Evolutionary conservation across 2,329 filamentous ascomycete genomes (phyloP), one percentile per base, ranked within the genome.

Genomic region (Thelonectria discophora): DNA sequence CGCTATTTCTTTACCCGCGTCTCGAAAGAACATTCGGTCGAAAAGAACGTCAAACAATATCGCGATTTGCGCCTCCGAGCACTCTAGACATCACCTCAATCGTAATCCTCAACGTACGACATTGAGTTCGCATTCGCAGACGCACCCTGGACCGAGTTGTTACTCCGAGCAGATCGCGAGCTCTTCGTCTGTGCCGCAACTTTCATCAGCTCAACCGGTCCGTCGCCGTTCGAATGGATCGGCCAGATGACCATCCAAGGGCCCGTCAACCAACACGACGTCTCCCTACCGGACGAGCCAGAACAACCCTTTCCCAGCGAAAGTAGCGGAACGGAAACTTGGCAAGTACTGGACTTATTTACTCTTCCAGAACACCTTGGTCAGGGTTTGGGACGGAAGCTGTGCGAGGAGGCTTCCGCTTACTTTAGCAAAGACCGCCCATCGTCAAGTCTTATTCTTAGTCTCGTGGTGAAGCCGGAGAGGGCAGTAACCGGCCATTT

Each of bases 311-410:
- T 17, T 17, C 32, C 43, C 6, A 30, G 8, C 3, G 2, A 3
- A 1, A 60, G 54, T n/a, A 40, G 30, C 5, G 42, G 56, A 8
- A 59, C 53, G 18, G 59, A 63, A 39, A 59, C 48, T 40, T 67
- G 65, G 65, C 62, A 67, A 39, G 58, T 65, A 47, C 60, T 63
- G 30, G 56, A 57, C 15, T 57, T 67, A 1, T 67, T 61, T 37
- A 56, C 57, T 12, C 34, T 65, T 12, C 60, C 65, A 8, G 24
- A 32, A 2, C 65, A 67, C 37, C 48, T 60, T 6, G 62, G 65
- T 3, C 52, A 59, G 45, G 60, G 60, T 5, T 43, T 65, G 24
- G 65, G 49, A 17, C 39, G 39, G 12, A 17, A 48, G 30, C 51
- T 67, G 15, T 67, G 65, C 30, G 39, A 48, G 32, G 42, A n/a